Conservation (phyloP, 441 rosid species). For the Geranium incanum region DNA sequence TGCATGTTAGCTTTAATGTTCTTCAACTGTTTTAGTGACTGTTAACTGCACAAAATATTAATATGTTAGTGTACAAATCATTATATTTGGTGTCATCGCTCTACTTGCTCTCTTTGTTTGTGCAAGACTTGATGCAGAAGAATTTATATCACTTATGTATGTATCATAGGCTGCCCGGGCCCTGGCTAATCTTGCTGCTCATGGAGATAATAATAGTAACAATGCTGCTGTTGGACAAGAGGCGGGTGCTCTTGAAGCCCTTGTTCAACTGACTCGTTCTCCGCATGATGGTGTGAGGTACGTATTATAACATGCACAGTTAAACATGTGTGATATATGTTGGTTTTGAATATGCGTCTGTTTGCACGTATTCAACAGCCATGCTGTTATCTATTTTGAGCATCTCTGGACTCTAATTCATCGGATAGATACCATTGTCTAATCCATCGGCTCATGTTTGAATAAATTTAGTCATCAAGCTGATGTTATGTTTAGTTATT, state of each 20-base stretch:
- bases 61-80: background rate
- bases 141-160: slow-evolving; percentile 12
- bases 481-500: background rate
- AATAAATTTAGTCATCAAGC: background rate
- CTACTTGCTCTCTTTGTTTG: background rate
- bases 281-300: slow-evolving; percentile 96
- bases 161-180: slow-evolving; percentile 86
- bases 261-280: slow-evolving; percentile 76
- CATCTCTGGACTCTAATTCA: background rate
- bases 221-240: slow-evolving; percentile 97
- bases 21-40: background rate
- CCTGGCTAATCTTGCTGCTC: slow-evolving; percentile 95
- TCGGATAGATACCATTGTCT: background rate
- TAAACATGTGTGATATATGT: background rate
- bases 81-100: background rate
- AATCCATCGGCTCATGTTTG: background rate
- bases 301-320: background rate
- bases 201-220: slow-evolving; percentile 87
- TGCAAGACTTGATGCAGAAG: background rate
- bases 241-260: slow-evolving; percentile 89
- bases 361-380: background rate
- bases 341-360: background rate
- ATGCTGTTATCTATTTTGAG: background rate
- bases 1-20: background rate
- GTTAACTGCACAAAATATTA: too few relatives aligned